Conservation (phyloP, 176 grass and related monocot genomes). For the Luzula sylvatica region DNA sequence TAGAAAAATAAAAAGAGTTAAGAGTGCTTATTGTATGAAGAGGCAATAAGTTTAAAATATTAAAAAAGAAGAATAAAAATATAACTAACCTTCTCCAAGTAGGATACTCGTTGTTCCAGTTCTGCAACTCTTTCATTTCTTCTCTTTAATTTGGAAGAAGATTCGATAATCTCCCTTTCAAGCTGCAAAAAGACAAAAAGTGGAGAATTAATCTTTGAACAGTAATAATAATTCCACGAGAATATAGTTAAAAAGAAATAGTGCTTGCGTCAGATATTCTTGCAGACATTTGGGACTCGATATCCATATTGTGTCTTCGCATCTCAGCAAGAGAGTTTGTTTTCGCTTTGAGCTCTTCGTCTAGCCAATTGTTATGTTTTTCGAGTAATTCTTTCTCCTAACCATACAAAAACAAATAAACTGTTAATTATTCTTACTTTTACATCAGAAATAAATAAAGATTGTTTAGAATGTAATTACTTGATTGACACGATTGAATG, state of each 20-base stretch:
- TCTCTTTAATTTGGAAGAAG: slow-evolving; percentile 54
- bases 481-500: slow-evolving; percentile 63
- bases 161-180: slow-evolving; percentile 74
- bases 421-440: neutral
- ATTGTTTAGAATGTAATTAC: slow-evolving; percentile 28
- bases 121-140: slow-evolving; percentile 50
- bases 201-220: too few relatives aligned
- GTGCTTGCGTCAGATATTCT: slow-evolving; percentile 62
- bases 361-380: slow-evolving; percentile 77
- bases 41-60: neutral
- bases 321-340: slow-evolving; percentile 41
- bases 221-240: neutral
- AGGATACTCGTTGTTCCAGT: slow-evolving; percentile 61
- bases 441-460: slow-evolving; percentile 7
- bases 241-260: slow-evolving; percentile 5
- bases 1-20: slow-evolving; percentile 26
- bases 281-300: slow-evolving; percentile 62
- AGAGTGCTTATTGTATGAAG: neutral
- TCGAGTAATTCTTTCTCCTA: slow-evolving; percentile 88
- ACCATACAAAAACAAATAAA: slow-evolving; percentile 13
- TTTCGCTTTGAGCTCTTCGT: slow-evolving; percentile 72
- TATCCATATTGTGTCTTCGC: slow-evolving; percentile 69
- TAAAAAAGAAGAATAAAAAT: slow-evolving; percentile 3
- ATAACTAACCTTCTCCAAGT: slow-evolving; percentile 91
- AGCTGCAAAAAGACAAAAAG: slow-evolving; percentile 39